A percentile compares a stretch with the other conserved stretches of the same genome.
Conservation (phyloP, 106 monocot genomes). For the Acanthochlamys bracteata region DNA sequence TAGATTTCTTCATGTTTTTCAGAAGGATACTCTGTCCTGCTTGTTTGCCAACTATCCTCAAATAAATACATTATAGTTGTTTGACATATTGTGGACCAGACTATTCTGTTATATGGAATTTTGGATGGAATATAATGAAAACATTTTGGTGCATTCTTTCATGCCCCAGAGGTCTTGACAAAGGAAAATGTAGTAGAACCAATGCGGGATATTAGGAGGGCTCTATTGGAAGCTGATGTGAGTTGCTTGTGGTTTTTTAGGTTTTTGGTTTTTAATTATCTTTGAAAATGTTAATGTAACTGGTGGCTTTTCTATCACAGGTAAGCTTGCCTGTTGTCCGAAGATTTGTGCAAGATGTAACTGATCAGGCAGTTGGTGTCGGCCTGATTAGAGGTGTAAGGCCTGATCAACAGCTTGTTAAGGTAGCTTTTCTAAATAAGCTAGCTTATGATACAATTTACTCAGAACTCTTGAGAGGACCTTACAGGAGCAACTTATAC, state of each 20-base stretch:
- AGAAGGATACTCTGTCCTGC: too few relatives aligned
- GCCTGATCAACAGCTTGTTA: slow-evolving; percentile 95
- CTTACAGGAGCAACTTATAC: too few relatives aligned
- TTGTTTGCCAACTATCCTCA: too few relatives aligned
- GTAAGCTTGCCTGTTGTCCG: slow-evolving; percentile 88
- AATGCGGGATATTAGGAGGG: slow-evolving; percentile 90
- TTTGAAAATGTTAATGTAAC: not conserved
- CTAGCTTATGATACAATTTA: too few relatives aligned
- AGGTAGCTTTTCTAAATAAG: slow-evolving; percentile 46
- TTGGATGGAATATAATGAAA: too few relatives aligned
- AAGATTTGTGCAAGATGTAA: slow-evolving; percentile 80
- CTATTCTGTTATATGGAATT: too few relatives aligned
- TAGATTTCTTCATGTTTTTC: too few relatives aligned
- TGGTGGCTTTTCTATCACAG: slow-evolving; percentile 26
- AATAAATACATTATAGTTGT: too few relatives aligned
- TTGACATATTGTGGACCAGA: too few relatives aligned
- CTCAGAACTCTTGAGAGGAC: too few relatives aligned
- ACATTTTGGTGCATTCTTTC: not conserved
- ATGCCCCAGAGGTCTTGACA: slow-evolving; percentile 67
- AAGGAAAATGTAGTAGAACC: slow-evolving; percentile 98
- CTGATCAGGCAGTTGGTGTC: slow-evolving; percentile 72
- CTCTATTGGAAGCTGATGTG: slow-evolving; percentile 93
- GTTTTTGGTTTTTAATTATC: not conserved
- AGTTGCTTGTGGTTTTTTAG: slow-evolving; percentile 7
- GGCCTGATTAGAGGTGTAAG: slow-evolving; percentile 77